Conservation (phyloP, 2,329 filamentous ascomycete species). For the Waltergamsia citrina region DNA sequence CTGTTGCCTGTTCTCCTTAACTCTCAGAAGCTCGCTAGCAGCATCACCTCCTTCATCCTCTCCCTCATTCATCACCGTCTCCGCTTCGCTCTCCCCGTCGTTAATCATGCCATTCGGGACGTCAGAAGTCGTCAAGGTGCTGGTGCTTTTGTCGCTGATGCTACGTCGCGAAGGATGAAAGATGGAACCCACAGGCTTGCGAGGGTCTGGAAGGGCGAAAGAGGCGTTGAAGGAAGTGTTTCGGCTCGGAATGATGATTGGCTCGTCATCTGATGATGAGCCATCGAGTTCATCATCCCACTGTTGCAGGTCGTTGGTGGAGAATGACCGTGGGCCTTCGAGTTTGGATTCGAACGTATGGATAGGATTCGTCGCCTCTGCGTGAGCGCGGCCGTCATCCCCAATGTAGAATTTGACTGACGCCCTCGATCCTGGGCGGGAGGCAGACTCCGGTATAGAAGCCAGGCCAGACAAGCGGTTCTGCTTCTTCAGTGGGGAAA, state of each 20-base stretch:
- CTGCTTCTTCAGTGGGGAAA: slow-evolving; percentile 43
- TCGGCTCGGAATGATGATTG: slow-evolving; percentile 54
- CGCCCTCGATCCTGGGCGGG: slow-evolving; percentile 35
- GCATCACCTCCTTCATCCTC: slow-evolving; percentile 41
- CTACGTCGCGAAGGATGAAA: slow-evolving; percentile 37
- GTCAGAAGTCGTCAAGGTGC: slow-evolving; percentile 16
- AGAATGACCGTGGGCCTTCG: slow-evolving; percentile 13
- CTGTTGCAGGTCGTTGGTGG: slow-evolving; percentile 15
- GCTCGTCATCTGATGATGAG: slow-evolving; percentile 54
- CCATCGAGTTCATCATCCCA: slow-evolving; percentile 38
- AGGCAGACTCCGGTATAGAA: slow-evolving; percentile 46
- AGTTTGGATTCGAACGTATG: slow-evolving; percentile 8
- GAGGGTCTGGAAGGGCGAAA: slow-evolving; percentile 46
- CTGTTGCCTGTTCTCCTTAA: slow-evolving; percentile 39
- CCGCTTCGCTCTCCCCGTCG: slow-evolving; percentile 47
- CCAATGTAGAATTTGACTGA: slow-evolving; percentile 57
- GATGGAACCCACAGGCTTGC: slow-evolving; percentile 37
- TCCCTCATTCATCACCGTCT: slow-evolving; percentile 44
- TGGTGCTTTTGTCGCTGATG: slow-evolving; percentile 38
- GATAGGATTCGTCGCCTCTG: slow-evolving; percentile 36
- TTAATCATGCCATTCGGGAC: slow-evolving; percentile 25
- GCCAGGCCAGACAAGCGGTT: slow-evolving; percentile 41
- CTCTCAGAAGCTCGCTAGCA: slow-evolving; percentile 48
- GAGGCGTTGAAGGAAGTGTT: slow-evolving; percentile 42
- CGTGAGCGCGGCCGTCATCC: slow-evolving; percentile 47